These are phyloP conservation scores for Saururus chinensis DNA, from an alignment of 164 flowering plant genomes.

Conservation along the genomic window DNA sequence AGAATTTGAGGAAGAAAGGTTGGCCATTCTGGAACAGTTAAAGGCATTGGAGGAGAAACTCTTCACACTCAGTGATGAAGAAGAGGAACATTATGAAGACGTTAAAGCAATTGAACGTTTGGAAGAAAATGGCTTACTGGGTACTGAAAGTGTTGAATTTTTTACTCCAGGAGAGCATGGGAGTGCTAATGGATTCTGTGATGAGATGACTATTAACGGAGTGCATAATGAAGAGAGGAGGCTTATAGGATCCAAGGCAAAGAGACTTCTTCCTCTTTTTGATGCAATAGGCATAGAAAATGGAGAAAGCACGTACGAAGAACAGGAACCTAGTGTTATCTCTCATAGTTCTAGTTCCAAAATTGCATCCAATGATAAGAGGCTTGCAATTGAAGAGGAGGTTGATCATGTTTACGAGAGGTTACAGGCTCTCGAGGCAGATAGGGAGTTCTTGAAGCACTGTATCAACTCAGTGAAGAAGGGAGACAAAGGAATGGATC, in stretches of 20 bases:
- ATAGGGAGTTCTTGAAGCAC: conserved; percentile 71
- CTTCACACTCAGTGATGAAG: conserved; percentile 48
- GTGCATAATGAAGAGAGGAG: conserved; percentile 31
- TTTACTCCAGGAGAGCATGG: conserved; percentile 23
- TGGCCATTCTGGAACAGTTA: conserved; percentile 68
- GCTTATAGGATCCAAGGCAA: conserved; percentile 36
- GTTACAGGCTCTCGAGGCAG: conserved; percentile 83
- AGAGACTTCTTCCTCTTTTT: conserved; percentile 69
- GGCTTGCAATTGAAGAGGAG: conserved; percentile 56
- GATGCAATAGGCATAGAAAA: conserved; percentile 45
- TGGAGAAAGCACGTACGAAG: conserved; percentile 24
- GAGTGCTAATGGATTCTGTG: conserved; percentile 32
- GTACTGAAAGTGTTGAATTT: conserved; percentile 8
- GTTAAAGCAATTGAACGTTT: conserved; percentile 16
- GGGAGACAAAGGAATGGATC: conserved; percentile 82
- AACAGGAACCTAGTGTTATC: conserved; percentile 21
- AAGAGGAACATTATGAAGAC: conserved; percentile 23
- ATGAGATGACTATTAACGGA: conserved; percentile 24
- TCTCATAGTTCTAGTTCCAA: conserved; percentile 17
- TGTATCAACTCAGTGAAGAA: conserved; percentile 74
- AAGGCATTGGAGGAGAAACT: conserved; percentile 81
- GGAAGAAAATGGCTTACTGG: conserved; percentile 26
- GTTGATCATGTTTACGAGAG: conserved; percentile 82
- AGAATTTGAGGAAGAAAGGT: conserved; percentile 71
- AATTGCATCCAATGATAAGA: conserved; percentile 25